These are phyloP conservation scores for Hypoxylon cercidicola DNA, from an alignment of 495 filamentous ascomycete species.

Conservation along the genomic window DNA sequence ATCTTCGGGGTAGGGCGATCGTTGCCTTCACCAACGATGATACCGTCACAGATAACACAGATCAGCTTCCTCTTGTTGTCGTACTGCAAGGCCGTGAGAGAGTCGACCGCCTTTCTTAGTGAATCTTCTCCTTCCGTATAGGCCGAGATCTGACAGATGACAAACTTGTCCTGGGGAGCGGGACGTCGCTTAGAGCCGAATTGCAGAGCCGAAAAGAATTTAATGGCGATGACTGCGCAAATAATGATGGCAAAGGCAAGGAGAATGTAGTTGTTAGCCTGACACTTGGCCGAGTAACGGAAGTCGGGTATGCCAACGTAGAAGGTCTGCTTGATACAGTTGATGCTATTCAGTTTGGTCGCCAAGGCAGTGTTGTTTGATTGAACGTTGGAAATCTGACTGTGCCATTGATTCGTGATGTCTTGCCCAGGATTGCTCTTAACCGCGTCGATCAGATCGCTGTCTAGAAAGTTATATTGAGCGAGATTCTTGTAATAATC, in stretches of 20 bases:
- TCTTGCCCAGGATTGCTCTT: slow-evolving; percentile 80
- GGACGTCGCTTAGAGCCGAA: slow-evolving; percentile 92
- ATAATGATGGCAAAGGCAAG: slow-evolving; percentile 86
- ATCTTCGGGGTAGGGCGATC: slow-evolving; percentile 98
- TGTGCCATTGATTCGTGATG: slow-evolving; percentile 72
- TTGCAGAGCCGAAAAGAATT: slow-evolving; percentile 94
- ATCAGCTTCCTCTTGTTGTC: slow-evolving; percentile 98
- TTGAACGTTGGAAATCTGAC: slow-evolving; percentile 49
- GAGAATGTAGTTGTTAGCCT: slow-evolving; percentile 92
- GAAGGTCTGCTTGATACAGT: slow-evolving; percentile 86
- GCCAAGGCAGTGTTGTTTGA: slow-evolving; percentile 49
- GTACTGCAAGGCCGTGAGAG: slow-evolving; percentile 91
- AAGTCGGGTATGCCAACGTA: slow-evolving; percentile 88
- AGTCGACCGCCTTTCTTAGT: slow-evolving; percentile 90
- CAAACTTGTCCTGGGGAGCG: slow-evolving; percentile 94
- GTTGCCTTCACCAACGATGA: slow-evolving; percentile 96
- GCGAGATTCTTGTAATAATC: slow-evolving; percentile 55
- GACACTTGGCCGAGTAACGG: slow-evolving; percentile 76
- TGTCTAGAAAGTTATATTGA: slow-evolving; percentile 75
- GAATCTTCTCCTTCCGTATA: slow-evolving; percentile 98
- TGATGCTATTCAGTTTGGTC: slow-evolving; percentile 66
- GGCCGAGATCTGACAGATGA: slow-evolving; percentile 96
- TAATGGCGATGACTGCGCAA: slow-evolving; percentile 80
- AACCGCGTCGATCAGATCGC: slow-evolving; percentile 69
- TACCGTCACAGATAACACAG: slow-evolving; percentile 92